Evolutionary conservation across 257 asterid species (phyloP), one percentile per base, ranked within the genome.

Genomic region (Nemophila menziesii): DNA sequence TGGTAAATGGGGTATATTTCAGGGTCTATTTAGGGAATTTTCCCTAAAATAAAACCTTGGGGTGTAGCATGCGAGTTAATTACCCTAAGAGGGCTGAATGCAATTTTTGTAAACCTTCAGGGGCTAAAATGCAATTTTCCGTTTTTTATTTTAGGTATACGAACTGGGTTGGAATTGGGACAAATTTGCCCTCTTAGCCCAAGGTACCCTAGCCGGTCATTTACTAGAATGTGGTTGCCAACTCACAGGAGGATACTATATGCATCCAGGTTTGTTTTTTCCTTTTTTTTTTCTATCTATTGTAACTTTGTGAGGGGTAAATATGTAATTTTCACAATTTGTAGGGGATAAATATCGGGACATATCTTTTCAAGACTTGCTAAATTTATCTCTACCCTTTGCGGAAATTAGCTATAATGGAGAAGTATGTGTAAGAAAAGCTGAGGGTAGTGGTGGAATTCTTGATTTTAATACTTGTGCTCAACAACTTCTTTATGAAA

Each of bases 81-180:
- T n/a, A n/a, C n/a, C n/a, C n/a, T n/a, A n/a, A n/a, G n/a, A n/a
- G n/a, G n/a, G n/a, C n/a, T 22, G 11, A 39, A 54, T 3, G 4
- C 52, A 21, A 29, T 42, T 0, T 22, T 2, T 33, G 12, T 54
- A 42, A 7, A 33, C 33, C n/a, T 36, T 53, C 42, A 49, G 55
- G 26, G 51, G 5, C 58, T 51, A 55, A n/a, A n/a, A n/a, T n/a
- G n/a, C n/a, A n/a, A n/a, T n/a, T n/a, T n/a, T n/a, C n/a, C n/a
- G n/a, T n/a, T n/a, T n/a, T n/a, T n/a, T n/a, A n/a, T n/a, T n/a
- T 49, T 62, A 90, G 98, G 76, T 81, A 23, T 90, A 74, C 67
- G 98, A 90, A 71, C 68, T 90, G 48, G 98, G 98, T 22, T 90
- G 98, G 98, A 79, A 90, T 65, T 90, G 98, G 98, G 65, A 81